Evolutionary conservation across 2,329 filamentous ascomycete genomes (phyloP).

Genomic region (Coniochaeta sp.): DNA sequence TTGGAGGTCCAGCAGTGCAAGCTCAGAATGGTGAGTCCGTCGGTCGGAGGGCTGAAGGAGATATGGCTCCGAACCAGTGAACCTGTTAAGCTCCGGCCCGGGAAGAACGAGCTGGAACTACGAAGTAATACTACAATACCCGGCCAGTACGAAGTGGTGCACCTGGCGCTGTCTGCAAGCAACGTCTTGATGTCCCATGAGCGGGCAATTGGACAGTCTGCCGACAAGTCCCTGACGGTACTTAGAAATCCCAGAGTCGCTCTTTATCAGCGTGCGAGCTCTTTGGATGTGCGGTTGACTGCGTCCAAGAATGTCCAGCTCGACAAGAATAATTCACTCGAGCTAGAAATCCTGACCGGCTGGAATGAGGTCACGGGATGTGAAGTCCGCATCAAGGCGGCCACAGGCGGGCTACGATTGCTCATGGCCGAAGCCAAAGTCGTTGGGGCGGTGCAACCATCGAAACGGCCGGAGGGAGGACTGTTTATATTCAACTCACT

Average conservation of each 20-base stretch:
- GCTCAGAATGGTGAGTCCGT: conserved; percentile 53
- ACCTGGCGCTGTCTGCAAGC: conserved; percentile 55
- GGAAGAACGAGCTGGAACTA: conserved; percentile 38
- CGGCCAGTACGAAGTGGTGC: conserved; percentile 69
- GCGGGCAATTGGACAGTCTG: conserved; percentile 42
- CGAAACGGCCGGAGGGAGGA: conserved; percentile 45
- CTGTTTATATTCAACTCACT: conserved; percentile 44
- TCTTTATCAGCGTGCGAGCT: conserved; percentile 64
- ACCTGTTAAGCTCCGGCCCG: conserved; percentile 42
- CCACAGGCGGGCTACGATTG: conserved; percentile 58
- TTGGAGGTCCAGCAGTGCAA: conserved; percentile 59
- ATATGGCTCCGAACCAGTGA: conserved; percentile 25
- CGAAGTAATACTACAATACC: conserved; percentile 51
- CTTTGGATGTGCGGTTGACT: conserved; percentile 61
- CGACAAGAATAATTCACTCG: conserved; percentile 69
- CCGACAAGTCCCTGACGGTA: conserved; percentile 39
- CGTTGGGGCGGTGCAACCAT: conserved; percentile 32
- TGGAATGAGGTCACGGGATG: conserved; percentile 61
- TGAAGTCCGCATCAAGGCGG: conserved; percentile 55
- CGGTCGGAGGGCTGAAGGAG: conserved; percentile 54
- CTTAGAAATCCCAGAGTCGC: conserved; percentile 56
- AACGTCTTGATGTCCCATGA: conserved; percentile 63
- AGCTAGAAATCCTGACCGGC: conserved; percentile 65
- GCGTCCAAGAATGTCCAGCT: conserved; percentile 69
- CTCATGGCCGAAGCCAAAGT: conserved; percentile 53